Evolutionary conservation across 2,329 filamentous ascomycete genomes (phyloP).

Genomic region (Aureobasidium sp.): DNA sequence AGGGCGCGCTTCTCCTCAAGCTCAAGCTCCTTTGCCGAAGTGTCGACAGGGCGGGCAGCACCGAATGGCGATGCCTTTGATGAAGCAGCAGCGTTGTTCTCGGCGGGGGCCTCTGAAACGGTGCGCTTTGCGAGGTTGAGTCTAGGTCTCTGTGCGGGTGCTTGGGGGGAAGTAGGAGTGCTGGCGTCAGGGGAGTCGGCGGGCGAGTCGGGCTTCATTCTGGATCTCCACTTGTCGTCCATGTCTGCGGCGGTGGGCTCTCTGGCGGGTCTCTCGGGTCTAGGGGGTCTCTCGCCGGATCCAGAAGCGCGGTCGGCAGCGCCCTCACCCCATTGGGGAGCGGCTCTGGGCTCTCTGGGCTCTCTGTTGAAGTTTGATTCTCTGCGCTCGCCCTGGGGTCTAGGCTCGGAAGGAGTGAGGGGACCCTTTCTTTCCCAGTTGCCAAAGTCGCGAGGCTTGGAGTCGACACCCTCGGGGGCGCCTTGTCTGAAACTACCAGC

Average conservation of each 20-base stretch:
- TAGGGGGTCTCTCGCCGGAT: constrained; percentile 72
- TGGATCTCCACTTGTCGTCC: constrained; percentile 92
- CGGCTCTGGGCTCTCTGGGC: constrained; percentile 49
- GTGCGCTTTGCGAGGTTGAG: constrained; percentile 94
- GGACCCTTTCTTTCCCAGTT: constrained; percentile 98
- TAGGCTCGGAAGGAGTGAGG: constrained; percentile 70
- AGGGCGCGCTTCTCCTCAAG: constrained; percentile 89
- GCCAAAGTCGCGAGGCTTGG: constrained; percentile 80
- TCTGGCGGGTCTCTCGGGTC: constrained; percentile 60
- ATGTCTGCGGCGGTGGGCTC: constrained; percentile 88
- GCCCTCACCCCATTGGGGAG: constrained; percentile 80
- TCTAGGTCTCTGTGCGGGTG: constrained; percentile 75
- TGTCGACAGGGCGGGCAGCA: constrained; percentile 94
- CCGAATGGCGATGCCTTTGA: constrained; percentile 95
- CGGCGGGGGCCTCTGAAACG: constrained; percentile 73
- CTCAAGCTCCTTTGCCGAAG: constrained; percentile 86
- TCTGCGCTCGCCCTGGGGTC: constrained; percentile 14
- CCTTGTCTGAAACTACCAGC: constrained; percentile 59
- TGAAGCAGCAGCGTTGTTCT: constrained; percentile 52
- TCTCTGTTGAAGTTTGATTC: constrained; percentile 16
- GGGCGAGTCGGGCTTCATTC: constrained; percentile 85
- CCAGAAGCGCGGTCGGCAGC: constrained; percentile 65
- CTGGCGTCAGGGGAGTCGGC: constrained; percentile 77
- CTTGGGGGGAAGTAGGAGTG: constrained; percentile 77
- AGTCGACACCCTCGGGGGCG: constrained; percentile 69